Percentiles rank a stretch among this genome's conserved stretches.
Evolutionary conservation across 2,329 filamentous ascomycete genomes (phyloP).

Genomic region (Cladophialophora exuberans): DNA sequence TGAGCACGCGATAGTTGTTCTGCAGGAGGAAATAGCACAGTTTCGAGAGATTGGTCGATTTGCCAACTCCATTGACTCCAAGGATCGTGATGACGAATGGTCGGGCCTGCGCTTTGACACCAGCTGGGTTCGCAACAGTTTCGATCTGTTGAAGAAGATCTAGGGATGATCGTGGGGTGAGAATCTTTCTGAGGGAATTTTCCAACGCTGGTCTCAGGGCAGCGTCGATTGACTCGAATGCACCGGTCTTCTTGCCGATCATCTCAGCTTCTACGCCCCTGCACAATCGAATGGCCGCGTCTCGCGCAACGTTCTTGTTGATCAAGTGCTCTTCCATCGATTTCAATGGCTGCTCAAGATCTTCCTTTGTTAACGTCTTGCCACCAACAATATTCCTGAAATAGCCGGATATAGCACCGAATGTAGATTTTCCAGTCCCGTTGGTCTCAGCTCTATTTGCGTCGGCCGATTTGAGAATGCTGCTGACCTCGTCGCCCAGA

Average conservation of each 20-base stretch:
- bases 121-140: constrained; percentile 69
- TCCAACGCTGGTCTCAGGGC: constrained; percentile 88
- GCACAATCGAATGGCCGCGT: constrained; percentile 88
- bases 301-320: constrained; percentile 93
- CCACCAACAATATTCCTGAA: constrained; percentile 96
- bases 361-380: constrained; percentile 84
- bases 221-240: constrained; percentile 84
- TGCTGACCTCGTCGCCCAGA: constrained; percentile 89
- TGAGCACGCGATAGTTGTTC: constrained; percentile 93
- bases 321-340: constrained; percentile 95
- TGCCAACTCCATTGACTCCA: constrained; percentile 96
- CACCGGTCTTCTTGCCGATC: constrained; percentile 86
- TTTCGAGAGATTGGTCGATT: constrained; percentile 96
- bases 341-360: constrained; percentile 89
- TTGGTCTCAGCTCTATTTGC: constrained; percentile 58
- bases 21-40: constrained; percentile 97
- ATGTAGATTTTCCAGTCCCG: constrained; percentile 65
- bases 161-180: constrained; percentile 91
- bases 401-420: constrained; percentile 82
- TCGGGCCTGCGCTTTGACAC: constrained; percentile 66
- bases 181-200: constrained; percentile 87
- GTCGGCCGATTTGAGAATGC: constrained; percentile 81
- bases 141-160: constrained; percentile 94
- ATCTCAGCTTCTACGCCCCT: constrained; percentile 90
- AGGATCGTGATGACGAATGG: constrained; percentile 98